Conservation (phyloP, 2,329 filamentous ascomycete genomes). For the Fusarium xyrophilum region DNA sequence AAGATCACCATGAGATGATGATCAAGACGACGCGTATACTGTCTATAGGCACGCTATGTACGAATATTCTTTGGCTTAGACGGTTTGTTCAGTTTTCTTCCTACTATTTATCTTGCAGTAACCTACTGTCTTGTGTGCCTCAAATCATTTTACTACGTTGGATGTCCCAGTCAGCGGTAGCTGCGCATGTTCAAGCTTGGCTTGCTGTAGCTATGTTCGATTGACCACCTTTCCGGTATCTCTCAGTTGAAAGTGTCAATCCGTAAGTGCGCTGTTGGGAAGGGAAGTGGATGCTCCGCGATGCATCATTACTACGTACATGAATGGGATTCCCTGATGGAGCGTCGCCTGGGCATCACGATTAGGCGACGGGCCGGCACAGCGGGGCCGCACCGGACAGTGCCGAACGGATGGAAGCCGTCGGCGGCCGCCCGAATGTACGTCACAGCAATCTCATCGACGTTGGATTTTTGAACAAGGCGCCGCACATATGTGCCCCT, state of each 20-base stretch:
- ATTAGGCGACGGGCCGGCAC: conserved; percentile 6
- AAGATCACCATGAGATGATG: conserved; percentile 18
- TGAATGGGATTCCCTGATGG: neutral
- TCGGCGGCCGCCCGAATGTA: neutral
- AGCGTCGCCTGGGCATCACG: neutral
- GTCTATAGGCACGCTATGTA: conserved; percentile 25
- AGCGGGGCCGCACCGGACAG: conserved; percentile 30
- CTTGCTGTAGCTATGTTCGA: neutral
- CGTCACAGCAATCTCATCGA: conserved; percentile 10
- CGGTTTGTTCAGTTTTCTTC: conserved; percentile 20
- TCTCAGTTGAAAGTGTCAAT: neutral
- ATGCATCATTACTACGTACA: neutral
- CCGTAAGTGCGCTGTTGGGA: neutral
- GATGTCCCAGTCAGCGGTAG: neutral
- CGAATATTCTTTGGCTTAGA: conserved; percentile 38
- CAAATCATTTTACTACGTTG: neutral
- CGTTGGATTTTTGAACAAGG: neutral
- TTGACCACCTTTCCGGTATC: neutral
- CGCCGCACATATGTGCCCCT: neutral
- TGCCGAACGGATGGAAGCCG: neutral
- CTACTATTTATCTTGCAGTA: conserved; percentile 1
- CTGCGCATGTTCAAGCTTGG: neutral
- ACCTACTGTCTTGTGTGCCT: neutral
- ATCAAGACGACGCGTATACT: conserved; percentile 23
- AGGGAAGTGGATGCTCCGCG: neutral